Base-by-base conservation (phyloP, 2,329 filamentous ascomycete genomes). In the Blastomyces gilchristii region DNA sequence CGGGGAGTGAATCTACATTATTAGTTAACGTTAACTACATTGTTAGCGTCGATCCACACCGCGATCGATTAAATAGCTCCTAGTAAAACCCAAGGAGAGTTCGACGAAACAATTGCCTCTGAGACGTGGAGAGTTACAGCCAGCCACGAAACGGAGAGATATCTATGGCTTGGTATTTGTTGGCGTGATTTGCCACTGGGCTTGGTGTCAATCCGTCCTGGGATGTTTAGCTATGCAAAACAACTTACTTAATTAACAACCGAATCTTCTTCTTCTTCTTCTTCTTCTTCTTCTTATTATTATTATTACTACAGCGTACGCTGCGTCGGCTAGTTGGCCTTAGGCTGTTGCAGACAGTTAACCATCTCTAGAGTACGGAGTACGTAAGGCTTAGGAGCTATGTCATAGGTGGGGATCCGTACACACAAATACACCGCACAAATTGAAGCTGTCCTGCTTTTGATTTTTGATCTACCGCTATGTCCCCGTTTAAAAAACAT, bases 381-480 rank as follows among this genome's bases (percentile, higher is more conserved):
- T 50, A 50, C 7, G 22, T 22, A 22, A 22, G n/a, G 25, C 1
- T 28, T 50, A 3, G 3, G 49, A 22, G 22, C 12, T 2, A 28
- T 6, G 22, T 50, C 49, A 43, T 43, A 14, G 41, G 41, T 18
- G 14, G 41, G 41, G 12, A 43, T 43, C 41, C 41, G 2, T 60
- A 28, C 28, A 28, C 25, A n/a, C 43, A 52, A 16, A 37, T 34
- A 45, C 28, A 16, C 18, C 28, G 7, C 18, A 43, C 34, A 61
- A 37, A 28, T 61, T 41, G 31, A 49, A 18, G 54, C 54, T 57
- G 37, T 16, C 25, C 37, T 57, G 54, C 14, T 57, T 41, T 57
- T 4, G 6, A 37, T 41, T 41, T 61, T 61, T 60, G n/a, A 61
- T 61, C 59, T 61, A 61, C n/a, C 59, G 50, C 47, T 61, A 61